These are phyloP conservation scores for Rachicladosporium sp. DNA, from an alignment of 2,329 filamentous ascomycete genomes.

Conservation along the genomic window DNA sequence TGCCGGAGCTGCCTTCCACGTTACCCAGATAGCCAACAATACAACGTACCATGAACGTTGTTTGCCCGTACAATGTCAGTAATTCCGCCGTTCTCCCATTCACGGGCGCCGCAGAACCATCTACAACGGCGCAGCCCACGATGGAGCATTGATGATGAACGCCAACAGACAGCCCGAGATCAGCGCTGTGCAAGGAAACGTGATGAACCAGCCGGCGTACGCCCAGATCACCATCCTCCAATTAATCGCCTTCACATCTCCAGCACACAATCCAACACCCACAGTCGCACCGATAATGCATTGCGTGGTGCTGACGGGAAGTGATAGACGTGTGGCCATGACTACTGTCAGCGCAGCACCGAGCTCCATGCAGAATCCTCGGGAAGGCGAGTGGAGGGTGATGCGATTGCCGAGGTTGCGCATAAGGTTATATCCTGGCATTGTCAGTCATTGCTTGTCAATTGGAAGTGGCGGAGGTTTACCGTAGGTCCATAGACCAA, in stretches of 20 bases:
- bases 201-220: conserved; percentile 47
- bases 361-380: conserved; percentile 46
- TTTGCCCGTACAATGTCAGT: too few relatives aligned
- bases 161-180: conserved; percentile 48
- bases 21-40: too few relatives aligned
- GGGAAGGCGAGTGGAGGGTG: conserved; percentile 45
- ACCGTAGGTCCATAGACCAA: conserved; percentile 45
- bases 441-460: too few relatives aligned
- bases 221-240: conserved; percentile 50
- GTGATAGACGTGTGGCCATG: conserved; percentile 46
- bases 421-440: conserved; percentile 34
- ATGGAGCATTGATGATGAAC: conserved; percentile 25
- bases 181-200: conserved; percentile 41
- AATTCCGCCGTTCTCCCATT: too few relatives aligned
- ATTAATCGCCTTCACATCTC: conserved; percentile 44
- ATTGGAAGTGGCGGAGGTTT: too few relatives aligned
- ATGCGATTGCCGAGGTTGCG: conserved; percentile 46
- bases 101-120: too few relatives aligned
- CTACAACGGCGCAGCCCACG: conserved; percentile 1
- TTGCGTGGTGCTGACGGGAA: conserved; percentile 51
- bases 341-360: conserved; percentile 48
- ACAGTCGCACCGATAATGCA: conserved; percentile 49
- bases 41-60: too few relatives aligned
- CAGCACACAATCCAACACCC: conserved; percentile 47
- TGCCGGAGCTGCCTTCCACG: too few relatives aligned